Evolutionary conservation across 164 flowering plant species (phyloP).

Genomic region (Malania oleifera): DNA sequence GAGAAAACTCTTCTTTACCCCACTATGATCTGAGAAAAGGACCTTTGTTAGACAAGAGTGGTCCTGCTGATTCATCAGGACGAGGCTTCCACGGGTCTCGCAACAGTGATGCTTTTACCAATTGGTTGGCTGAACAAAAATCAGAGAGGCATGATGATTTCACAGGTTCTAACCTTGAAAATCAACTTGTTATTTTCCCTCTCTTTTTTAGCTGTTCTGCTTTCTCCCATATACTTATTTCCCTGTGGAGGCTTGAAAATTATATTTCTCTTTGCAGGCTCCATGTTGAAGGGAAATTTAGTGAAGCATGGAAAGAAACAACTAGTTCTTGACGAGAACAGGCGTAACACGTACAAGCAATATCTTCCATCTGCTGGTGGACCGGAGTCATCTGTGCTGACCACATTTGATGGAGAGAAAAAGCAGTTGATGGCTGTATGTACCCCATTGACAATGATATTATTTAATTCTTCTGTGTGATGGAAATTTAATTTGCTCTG

Average conservation of each 20-base stretch:
- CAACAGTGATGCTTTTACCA: slow-evolving; percentile 26
- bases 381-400: slow-evolving; percentile 33
- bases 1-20: slow-evolving; percentile 29
- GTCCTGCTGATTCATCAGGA: slow-evolving; percentile 27
- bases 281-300: slow-evolving; percentile 29
- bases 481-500: neutral
- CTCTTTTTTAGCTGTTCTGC: neutral
- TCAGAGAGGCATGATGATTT: slow-evolving; percentile 38
- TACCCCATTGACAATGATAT: slow-evolving; percentile 3
- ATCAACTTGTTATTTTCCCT: neutral
- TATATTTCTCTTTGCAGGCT: slow-evolving; percentile 29
- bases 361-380: slow-evolving; percentile 27
- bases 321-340: slow-evolving; percentile 46
- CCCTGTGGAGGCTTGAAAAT: neutral
- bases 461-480: neutral
- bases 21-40: slow-evolving; percentile 38
- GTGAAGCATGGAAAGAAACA: slow-evolving; percentile 50
- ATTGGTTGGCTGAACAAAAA: slow-evolving; percentile 32
- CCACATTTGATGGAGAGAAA: slow-evolving; percentile 49
- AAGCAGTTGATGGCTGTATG: slow-evolving; percentile 72
- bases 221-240: neutral
- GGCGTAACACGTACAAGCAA: slow-evolving; percentile 59
- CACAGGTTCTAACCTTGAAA: slow-evolving; percentile 32
- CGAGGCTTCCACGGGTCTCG: slow-evolving; percentile 22
- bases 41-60: slow-evolving; percentile 27